phyloP scores from a whole-genome alignment of 2,329 filamentous ascomycete species.

The Diplocarpon rosae region DNA sequence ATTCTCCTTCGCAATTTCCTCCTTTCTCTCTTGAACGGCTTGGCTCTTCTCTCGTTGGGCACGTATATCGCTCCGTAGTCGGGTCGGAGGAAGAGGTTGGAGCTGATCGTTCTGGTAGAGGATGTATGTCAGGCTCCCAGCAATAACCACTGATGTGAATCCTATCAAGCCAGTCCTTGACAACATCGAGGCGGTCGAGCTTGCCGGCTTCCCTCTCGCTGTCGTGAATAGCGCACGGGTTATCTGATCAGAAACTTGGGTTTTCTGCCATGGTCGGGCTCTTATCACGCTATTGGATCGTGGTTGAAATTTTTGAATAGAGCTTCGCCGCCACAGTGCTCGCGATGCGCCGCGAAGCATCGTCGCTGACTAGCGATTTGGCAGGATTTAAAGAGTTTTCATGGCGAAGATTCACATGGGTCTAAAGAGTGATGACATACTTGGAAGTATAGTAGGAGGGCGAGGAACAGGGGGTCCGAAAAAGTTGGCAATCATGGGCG shows the following conservation, averaged over 20 bases:
- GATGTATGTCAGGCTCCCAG: slow-evolving; percentile 21
- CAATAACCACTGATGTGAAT: slow-evolving; percentile 20
- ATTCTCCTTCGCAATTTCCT: slow-evolving; percentile 19
- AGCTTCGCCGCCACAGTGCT: not conserved
- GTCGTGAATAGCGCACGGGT: slow-evolving; percentile 14
- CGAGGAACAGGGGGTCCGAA: slow-evolving; percentile 4
- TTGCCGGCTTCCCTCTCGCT: slow-evolving; percentile 10
- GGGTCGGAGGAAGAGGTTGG: slow-evolving; percentile 25
- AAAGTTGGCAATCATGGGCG: slow-evolving; percentile 4
- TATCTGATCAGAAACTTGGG: not conserved
- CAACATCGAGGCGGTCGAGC: slow-evolving; percentile 15
- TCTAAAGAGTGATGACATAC: slow-evolving; percentile 6
- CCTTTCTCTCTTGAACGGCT: slow-evolving; percentile 15
- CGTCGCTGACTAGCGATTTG: slow-evolving; percentile 14
- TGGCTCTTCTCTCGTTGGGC: slow-evolving; percentile 12
- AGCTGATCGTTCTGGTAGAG: slow-evolving; percentile 24
- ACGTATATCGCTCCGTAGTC: slow-evolving; percentile 17
- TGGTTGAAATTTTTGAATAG: not conserved
- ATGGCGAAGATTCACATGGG: slow-evolving; percentile 8
- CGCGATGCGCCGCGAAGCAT: slow-evolving; percentile 15
- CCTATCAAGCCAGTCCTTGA: slow-evolving; percentile 14
- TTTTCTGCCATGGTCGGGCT: slow-evolving; percentile 5
- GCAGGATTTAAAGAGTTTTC: slow-evolving; percentile 5
- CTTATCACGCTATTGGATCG: slow-evolving; percentile 4
- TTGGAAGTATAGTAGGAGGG: slow-evolving; percentile 4